Base-by-base conservation (phyloP, 768 basidiomycete genomes). In the Cubamyces lactineus region DNA sequence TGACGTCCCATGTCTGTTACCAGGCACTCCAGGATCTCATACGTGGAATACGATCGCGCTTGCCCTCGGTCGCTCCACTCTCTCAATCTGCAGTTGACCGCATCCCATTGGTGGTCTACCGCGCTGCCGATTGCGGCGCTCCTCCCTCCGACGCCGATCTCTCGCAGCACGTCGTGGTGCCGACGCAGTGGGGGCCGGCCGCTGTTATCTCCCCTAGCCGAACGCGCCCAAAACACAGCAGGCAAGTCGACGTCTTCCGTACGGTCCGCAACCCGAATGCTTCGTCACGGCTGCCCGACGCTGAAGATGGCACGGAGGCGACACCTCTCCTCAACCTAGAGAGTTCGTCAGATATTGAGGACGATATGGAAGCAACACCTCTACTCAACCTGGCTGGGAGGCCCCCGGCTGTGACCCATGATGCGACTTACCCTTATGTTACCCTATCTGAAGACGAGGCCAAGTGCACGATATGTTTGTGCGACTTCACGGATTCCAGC, bases 391-490 rank as follows among this genome's bases (percentile, higher is more conserved):
- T 43, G 5, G 17, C 16, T 12, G 42, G n/a, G 42, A 16, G 34
- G 34, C 9, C 9, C 9, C 34, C 34, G 34, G 34, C 1, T 5
- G 34, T 34, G 1, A 11, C 9, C 9, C 34, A 34, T 1, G 4
- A 34, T 34, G 1, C 34, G 34, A 6, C 34, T 34, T 34, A 34
- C 34, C 34, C 34, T 6, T 34, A 34, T 11, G 9, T 34, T 11
- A 34, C 9, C 9, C 34, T 34, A 34, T 9, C 34, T 11, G 87
- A 84, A 19, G 91, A 94, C 68, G 86, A 91, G 53, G 92, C 92
- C 3, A 83, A 87, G 15, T 93, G 91, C 71, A 89, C 89, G n/a
- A 90, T 93, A 51, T 93, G 92, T 71, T 75, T 93, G 66, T 80
- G 88, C 81, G 92, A 93, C 70, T 94, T 92, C 66, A 88, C 89